phyloP scores from a whole-genome alignment of 371 early-diverging fungal species.

The Quaeritorhiza haematococci region DNA sequence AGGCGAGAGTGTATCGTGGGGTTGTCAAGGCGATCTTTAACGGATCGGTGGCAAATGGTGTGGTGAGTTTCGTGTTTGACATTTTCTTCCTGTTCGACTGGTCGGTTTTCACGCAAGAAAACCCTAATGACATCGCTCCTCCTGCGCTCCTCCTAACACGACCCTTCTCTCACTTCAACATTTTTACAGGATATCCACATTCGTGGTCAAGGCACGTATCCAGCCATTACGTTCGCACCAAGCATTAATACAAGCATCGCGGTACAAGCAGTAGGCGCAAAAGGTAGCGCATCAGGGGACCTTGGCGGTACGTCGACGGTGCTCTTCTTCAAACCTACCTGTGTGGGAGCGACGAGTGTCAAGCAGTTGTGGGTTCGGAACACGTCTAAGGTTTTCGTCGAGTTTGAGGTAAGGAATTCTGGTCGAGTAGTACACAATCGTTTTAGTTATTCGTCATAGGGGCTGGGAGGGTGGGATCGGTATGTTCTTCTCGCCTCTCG shows the following conservation, averaged over 20 bases:
- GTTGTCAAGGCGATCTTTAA: slow-evolving; percentile 36
- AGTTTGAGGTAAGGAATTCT: slow-evolving; percentile 24
- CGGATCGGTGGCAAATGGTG: slow-evolving; percentile 24
- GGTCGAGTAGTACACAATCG: neutral
- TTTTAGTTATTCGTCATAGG: neutral
- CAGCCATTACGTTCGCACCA: neutral
- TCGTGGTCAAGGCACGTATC: neutral
- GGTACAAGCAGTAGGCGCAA: slow-evolving; percentile 25
- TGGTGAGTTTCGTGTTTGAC: neutral
- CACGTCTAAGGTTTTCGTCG: slow-evolving; percentile 26
- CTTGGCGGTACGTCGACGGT: too few species aligned
- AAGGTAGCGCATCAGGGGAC: too few species aligned
- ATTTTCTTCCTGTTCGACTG: slow-evolving; percentile 17
- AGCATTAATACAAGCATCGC: slow-evolving; percentile 13
- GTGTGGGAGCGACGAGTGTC: slow-evolving; percentile 28
- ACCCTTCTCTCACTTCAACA: neutral
- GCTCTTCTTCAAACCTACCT: slow-evolving; percentile 41
- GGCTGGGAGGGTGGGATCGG: neutral
- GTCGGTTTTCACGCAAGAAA: neutral
- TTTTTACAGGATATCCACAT: neutral
- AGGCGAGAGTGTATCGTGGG: slow-evolving; percentile 33
- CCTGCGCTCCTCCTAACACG: neutral
- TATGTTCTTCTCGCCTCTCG: neutral
- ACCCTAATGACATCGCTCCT: neutral
- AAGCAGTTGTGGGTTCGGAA: slow-evolving; percentile 25